Evolutionary conservation across 2,329 filamentous ascomycete genomes (phyloP).

Genomic region (Fusarium albidum): DNA sequence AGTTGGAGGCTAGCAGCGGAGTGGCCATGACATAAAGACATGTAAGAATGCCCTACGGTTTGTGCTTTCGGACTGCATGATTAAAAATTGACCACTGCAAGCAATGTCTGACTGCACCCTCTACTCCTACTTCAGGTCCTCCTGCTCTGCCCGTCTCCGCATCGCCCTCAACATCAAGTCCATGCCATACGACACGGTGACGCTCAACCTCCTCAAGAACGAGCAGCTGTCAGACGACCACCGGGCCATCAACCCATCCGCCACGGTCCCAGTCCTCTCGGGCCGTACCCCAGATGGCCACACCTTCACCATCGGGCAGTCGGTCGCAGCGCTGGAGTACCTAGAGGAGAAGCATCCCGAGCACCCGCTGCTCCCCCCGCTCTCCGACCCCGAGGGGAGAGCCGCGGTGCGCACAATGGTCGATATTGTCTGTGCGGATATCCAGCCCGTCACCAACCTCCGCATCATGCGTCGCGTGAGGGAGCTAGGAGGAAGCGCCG

Average conservation of each 20-base stretch:
- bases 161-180: slow-evolving; percentile 66
- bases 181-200: slow-evolving; percentile 55
- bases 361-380: slow-evolving; percentile 58
- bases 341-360: slow-evolving; percentile 63
- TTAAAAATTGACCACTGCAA: background rate
- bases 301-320: slow-evolving; percentile 60
- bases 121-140: slow-evolving; percentile 69
- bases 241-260: slow-evolving; percentile 59
- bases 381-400: slow-evolving; percentile 49
- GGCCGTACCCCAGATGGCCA: slow-evolving; percentile 40
- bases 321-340: slow-evolving; percentile 68
- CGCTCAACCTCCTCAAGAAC: slow-evolving; percentile 62
- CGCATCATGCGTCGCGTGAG: slow-evolving; percentile 59
- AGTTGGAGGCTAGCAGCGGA: slow-evolving; percentile 29
- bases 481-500: slow-evolving; percentile 51
- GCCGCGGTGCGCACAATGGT: slow-evolving; percentile 62
- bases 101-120: slow-evolving; percentile 49
- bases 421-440: slow-evolving; percentile 62
- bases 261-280: slow-evolving; percentile 62
- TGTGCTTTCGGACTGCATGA: background rate
- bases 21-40: slow-evolving; percentile 24
- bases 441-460: slow-evolving; percentile 68
- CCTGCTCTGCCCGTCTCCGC: slow-evolving; percentile 67
- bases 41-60: background rate
- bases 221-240: slow-evolving; percentile 59